Conservation (phyloP, 2,329 filamentous ascomycete genomes). For the Penicillium paneum region DNA sequence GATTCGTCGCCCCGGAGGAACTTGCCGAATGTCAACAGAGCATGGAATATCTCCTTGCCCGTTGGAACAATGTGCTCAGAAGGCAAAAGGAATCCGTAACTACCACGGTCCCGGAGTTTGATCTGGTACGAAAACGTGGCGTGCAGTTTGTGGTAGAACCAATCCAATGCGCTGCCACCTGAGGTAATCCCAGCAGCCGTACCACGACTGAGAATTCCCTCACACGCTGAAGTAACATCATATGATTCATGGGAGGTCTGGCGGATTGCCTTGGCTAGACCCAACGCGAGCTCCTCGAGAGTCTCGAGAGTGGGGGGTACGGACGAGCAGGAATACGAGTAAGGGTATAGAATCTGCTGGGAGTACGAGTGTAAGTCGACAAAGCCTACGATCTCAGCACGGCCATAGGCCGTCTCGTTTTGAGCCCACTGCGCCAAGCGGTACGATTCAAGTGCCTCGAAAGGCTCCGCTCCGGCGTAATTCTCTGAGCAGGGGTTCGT, state of each 20-base stretch:
- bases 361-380: slow-evolving; percentile 93
- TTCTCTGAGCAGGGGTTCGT: slow-evolving; percentile 87
- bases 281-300: slow-evolving; percentile 82
- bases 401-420: slow-evolving; percentile 69
- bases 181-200: slow-evolving; percentile 60
- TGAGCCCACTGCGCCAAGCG: slow-evolving; percentile 76
- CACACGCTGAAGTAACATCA: slow-evolving; percentile 78
- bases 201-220: slow-evolving; percentile 61
- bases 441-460: slow-evolving; percentile 76
- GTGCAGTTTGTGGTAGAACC: slow-evolving; percentile 84
- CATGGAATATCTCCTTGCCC: slow-evolving; percentile 80
- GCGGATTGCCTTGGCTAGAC: slow-evolving; percentile 83
- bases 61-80: slow-evolving; percentile 83
- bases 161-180: slow-evolving; percentile 86
- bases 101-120: slow-evolving; percentile 89
- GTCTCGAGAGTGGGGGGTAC: slow-evolving; percentile 86
- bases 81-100: slow-evolving; percentile 88
- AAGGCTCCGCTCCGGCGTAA: slow-evolving; percentile 78
- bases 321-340: slow-evolving; percentile 75
- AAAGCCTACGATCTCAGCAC: slow-evolving; percentile 75
- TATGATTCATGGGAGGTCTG: slow-evolving; percentile 73
- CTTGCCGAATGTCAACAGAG: slow-evolving; percentile 77
- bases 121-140: slow-evolving; percentile 87
- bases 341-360: slow-evolving; percentile 91
- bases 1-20: slow-evolving; percentile 47